Evolutionary conservation across 108 stramenopile species (phyloP).

Genomic region (Cyclotella kingstonii): DNA sequence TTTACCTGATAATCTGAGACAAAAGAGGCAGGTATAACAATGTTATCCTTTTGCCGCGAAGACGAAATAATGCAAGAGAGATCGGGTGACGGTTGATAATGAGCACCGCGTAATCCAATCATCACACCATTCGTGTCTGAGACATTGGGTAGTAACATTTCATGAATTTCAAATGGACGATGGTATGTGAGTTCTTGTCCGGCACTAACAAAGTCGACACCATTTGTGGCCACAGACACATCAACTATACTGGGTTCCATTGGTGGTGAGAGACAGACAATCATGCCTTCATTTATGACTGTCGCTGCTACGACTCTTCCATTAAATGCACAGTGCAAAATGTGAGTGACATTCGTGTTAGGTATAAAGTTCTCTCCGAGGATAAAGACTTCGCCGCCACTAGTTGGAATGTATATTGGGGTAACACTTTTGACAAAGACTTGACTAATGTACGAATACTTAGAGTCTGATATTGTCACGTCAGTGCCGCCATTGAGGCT

Average conservation of each 20-base stretch:
- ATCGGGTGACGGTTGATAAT: conserved; percentile 6
- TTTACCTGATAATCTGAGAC: not conserved
- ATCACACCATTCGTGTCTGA: not conserved
- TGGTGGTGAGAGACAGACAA: conserved; percentile 11
- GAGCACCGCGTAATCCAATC: conserved; percentile 1
- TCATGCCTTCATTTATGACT: not conserved
- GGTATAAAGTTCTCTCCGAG: not conserved
- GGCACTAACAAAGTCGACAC: not conserved
- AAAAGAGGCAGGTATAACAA: not conserved
- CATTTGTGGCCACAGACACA: conserved; percentile 7
- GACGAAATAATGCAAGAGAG: conserved; percentile 8
- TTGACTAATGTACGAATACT: not conserved
- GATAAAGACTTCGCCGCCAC: conserved; percentile 2
- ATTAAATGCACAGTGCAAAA: not conserved
- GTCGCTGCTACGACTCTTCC: not conserved
- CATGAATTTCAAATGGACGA: conserved; percentile 7
- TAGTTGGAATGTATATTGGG: not conserved
- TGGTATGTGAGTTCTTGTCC: not conserved
- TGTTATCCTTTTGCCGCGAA: not conserved
- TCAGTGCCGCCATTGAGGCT: conserved; percentile 16
- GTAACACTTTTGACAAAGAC: not conserved
- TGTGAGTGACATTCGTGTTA: not conserved
- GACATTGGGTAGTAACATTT: not conserved
- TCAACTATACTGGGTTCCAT: not conserved
- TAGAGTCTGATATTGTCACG: not conserved